These are phyloP conservation scores for Fusarium bactridioides DNA, from an alignment of 2,329 filamentous ascomycete species.

Conservation along the genomic window DNA sequence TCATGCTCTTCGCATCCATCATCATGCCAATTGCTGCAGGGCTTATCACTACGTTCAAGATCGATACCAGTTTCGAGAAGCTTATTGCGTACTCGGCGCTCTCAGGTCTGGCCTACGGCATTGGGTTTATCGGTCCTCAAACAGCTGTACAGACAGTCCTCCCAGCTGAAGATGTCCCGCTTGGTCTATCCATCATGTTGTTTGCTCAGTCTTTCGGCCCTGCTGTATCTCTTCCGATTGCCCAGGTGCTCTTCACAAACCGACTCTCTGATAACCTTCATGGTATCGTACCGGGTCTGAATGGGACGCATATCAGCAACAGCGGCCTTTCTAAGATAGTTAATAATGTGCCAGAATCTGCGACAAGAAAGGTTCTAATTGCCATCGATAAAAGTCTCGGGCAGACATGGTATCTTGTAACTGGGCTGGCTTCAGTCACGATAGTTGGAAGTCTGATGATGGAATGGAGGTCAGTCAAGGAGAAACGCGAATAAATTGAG, in stretches of 20 bases:
- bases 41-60: slow-evolving; percentile 6
- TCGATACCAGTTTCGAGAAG: background rate
- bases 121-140: slow-evolving; percentile 20
- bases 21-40: slow-evolving; percentile 13
- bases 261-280: slow-evolving; percentile 11
- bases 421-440: slow-evolving; percentile 4
- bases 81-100: slow-evolving; percentile 12
- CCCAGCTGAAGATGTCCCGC: slow-evolving; percentile 7
- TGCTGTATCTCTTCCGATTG: slow-evolving; percentile 19
- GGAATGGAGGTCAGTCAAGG: slow-evolving; percentile 20
- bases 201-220: slow-evolving; percentile 36
- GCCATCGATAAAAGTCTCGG: background rate
- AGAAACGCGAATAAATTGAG: background rate
- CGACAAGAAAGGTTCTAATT: background rate
- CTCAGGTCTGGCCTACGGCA: slow-evolving; percentile 10
- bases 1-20: slow-evolving; percentile 19
- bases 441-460: slow-evolving; percentile 16
- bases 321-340: slow-evolving; percentile 5
- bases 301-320: background rate
- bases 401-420: slow-evolving; percentile 19
- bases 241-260: slow-evolving; percentile 31
- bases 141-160: slow-evolving; percentile 18
- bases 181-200: slow-evolving; percentile 33
- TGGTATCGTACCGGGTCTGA: background rate
- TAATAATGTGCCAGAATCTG: background rate